These are phyloP conservation scores for Chlorella sp. DNA, from an alignment of 139 green algal genomes.

Conservation along the genomic window DNA sequence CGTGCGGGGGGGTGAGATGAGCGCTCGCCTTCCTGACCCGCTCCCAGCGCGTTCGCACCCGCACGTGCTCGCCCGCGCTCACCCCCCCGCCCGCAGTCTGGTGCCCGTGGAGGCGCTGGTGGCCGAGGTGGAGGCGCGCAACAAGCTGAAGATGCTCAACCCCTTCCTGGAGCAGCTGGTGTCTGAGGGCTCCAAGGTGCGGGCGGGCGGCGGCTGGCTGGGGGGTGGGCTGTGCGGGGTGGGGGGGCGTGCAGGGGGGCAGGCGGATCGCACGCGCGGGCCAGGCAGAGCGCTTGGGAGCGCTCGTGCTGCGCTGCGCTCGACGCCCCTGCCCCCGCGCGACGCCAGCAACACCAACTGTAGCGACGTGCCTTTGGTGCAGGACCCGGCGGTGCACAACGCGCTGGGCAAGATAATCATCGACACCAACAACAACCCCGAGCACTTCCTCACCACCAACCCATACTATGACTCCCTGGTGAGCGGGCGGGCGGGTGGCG, in stretches of 20 bases:
- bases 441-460: conserved; percentile 99
- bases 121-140: conserved; percentile 70
- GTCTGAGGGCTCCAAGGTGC: conserved; percentile 77
- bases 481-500: background rate
- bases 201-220: too few species aligned
- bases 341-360: too few species aligned
- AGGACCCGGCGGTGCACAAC: conserved; percentile 97
- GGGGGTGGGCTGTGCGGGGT: background rate
- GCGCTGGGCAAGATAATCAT: conserved; percentile 99
- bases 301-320: too few species aligned
- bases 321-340: background rate
- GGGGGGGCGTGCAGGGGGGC: background rate
- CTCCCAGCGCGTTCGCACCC: too few species aligned
- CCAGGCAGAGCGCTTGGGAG: too few species aligned
- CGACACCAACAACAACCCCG: conserved; percentile 99
- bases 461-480: conserved; percentile 97
- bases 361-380: too few species aligned
- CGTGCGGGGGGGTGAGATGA: too few species aligned
- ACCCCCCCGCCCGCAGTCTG: too few species aligned
- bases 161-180: conserved; percentile 99
- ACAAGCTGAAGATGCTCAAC: conserved; percentile 94
- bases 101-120: conserved; percentile 87
- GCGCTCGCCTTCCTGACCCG: too few species aligned
- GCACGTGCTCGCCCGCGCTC: too few species aligned
- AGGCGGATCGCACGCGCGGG: too few species aligned